Base-by-base conservation (phyloP, 2,329 filamentous ascomycete genomes). In the Colletotrichum cereale region DNA sequence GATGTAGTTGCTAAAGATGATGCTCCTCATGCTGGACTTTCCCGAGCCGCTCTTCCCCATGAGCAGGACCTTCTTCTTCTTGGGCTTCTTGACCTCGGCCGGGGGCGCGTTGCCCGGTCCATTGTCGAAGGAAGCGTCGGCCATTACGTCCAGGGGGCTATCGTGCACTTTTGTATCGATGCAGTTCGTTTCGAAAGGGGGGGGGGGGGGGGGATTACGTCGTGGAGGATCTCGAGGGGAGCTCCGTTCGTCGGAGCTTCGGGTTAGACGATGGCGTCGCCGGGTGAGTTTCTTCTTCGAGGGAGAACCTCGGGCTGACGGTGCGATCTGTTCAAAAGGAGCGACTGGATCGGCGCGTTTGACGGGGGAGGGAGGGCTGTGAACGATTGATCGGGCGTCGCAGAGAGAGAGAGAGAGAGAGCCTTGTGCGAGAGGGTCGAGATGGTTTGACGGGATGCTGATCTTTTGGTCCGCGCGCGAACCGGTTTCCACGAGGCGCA, bases 1-100 rank as follows among this genome's bases (percentile, higher is more conserved):
- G 75, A 98, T 95, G 81, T 98, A 98, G 83, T 98, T 98, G 86
- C 94, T 97, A 84, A 99, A 99, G 81, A 99, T 98, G 79, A 99
- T 98, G 79, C 93, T 96, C 74, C 96, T 90, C 96, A 99, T 99
- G 67, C 95, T 98, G 52, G 95, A 98, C 84, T 99, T 99, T 66
- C 96, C 96, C 0, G 96, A 97, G 66, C 96, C 96, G 74, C 94
- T 97, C 86, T 98, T 98, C 76, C 96, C 96, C 96, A 95, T 95
- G 73, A 95, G 85, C 61, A 95, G 86, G 62, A 95, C 93, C 87
- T 95, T 95, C 85, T 93, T 94, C 87, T 95, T 95, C 86, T 94
- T 93, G 77, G 89, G 88, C 76, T 91, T 92, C 82, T 89, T 90
- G 74, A 90, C 83, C 79, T 89, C 87, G 75, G 69, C 65, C 12